Base-by-base conservation (phyloP, 2,329 filamentous ascomycete genomes). In the Penicillium sp. region DNA sequence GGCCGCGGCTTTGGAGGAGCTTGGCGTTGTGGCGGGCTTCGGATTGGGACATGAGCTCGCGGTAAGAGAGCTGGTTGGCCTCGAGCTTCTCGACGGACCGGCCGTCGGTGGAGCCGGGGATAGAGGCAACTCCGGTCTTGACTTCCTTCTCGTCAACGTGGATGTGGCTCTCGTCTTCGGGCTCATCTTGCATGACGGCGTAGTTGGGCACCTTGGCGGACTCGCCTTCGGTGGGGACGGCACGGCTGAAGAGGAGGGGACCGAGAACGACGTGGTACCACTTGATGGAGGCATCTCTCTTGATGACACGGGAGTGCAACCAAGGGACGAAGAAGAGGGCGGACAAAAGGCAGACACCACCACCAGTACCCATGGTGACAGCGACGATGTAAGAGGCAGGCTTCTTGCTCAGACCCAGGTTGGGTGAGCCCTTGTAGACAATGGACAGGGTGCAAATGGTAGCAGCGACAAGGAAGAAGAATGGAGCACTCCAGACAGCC, bases 371-470 rank as follows among this genome's bases (percentile, higher is more conserved):
- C 56, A 90, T 66, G 16, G 85, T 86, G 56, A 90, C 87, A 13
- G 81, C 75, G 10, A 80, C 86, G 56, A 91, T 83, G 67, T 83
- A 91, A 81, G 82, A 86, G 8, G 73, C 72, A 1, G 88, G 86
- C 63, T 72, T 71, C 55, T 87, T 83, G 76, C 76, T 79, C 27
- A 90, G 77, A 21, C 81, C 80, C 29, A 89, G 81, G 55, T 79
- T 85, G 22, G 88, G 88, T 9, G 88, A 90, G 31, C 88, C 88
- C 80, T 92, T 91, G 82, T 90, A 91, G 62, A 92, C 88, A 64
- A 92, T 85, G 41, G 87, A 90, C 5, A 92, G 79, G 0, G 88
- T 88, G 75, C 88, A 90, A 65, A 92, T 75, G 54, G 87, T 89
- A 51, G 81, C 87, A 52, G 88, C 87, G 55, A 92, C 83, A 52